phyloP scores from a whole-genome alignment of 805 yeast species.

The Kodamaea neixiangensis region DNA sequence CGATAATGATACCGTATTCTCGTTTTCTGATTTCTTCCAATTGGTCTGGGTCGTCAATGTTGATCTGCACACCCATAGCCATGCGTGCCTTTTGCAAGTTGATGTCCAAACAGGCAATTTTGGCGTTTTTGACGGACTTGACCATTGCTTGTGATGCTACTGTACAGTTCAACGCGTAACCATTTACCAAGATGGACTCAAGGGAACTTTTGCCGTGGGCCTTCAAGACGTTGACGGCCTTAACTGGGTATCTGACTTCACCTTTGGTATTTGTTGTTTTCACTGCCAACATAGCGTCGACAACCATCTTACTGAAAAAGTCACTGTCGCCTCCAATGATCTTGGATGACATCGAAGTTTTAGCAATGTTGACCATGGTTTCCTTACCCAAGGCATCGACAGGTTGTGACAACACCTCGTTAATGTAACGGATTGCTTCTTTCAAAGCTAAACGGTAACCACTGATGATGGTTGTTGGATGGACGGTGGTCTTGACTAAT shows the following conservation, averaged over 20 bases:
- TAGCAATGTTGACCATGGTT: conserved; percentile 86
- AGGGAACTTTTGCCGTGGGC: conserved; percentile 94
- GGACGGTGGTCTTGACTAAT: conserved; percentile 87
- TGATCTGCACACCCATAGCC: conserved; percentile 98
- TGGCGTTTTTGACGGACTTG: conserved; percentile 66
- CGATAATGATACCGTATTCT: conserved; percentile 82
- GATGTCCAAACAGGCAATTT: conserved; percentile 86
- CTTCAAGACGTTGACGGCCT: conserved; percentile 92
- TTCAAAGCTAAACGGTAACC: conserved; percentile 93
- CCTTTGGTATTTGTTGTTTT: conserved; percentile 87
- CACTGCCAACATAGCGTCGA: conserved; percentile 93
- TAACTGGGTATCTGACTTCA: conserved; percentile 90
- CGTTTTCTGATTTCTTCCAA: conserved; percentile 88
- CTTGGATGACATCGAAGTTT: conserved; percentile 95
- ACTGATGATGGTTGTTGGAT: conserved; percentile 96
- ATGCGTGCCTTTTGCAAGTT: conserved; percentile 93
- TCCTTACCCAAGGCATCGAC: conserved; percentile 82
- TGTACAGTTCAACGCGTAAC: conserved; percentile 96
- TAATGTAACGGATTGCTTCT: conserved; percentile 86
- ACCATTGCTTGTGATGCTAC: conserved; percentile 97
- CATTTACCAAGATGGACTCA: conserved; percentile 85
- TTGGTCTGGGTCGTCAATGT: conserved; percentile 96
- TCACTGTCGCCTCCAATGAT: conserved; percentile 93
- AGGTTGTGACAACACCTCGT: conserved; percentile 78
- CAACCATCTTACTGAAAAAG: conserved; percentile 87